These are phyloP conservation scores for Aspergillus glaucus DNA, from an alignment of 2,329 filamentous ascomycete genomes.

Conservation along the genomic window DNA sequence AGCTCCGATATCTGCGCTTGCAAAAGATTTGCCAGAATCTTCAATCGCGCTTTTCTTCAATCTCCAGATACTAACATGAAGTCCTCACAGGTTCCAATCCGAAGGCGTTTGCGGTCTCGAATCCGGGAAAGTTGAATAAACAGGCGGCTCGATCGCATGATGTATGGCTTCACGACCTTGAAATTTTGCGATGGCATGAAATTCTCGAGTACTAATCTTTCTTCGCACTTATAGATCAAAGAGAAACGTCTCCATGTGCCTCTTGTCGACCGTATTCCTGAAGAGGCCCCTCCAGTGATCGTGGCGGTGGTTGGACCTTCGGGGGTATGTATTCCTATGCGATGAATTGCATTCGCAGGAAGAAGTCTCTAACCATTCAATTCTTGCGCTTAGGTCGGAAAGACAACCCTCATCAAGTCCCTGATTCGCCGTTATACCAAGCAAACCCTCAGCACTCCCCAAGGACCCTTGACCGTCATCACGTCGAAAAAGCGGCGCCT, in stretches of 20 bases:
- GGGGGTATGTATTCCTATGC: slow-evolving; percentile 53
- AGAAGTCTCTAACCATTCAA: slow-evolving; percentile 1
- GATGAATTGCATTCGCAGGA: slow-evolving; percentile 2
- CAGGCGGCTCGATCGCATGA: slow-evolving; percentile 54
- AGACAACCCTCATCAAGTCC: slow-evolving; percentile 92
- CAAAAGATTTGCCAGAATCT: slow-evolving; percentile 5
- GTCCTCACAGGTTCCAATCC: slow-evolving; percentile 61
- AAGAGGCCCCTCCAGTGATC: slow-evolving; percentile 88
- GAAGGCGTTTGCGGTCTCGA: slow-evolving; percentile 81
- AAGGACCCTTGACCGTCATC: slow-evolving; percentile 89
- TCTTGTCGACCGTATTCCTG: slow-evolving; percentile 88
- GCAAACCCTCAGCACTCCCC: slow-evolving; percentile 82
- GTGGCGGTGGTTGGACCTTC: slow-evolving; percentile 93
- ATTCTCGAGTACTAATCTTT: slow-evolving; percentile 11
- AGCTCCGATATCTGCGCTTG: slow-evolving; percentile 5
- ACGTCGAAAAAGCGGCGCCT: slow-evolving; percentile 92
- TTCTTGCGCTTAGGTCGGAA: slow-evolving; percentile 52
- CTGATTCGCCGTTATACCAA: slow-evolving; percentile 92
- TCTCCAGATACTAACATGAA: slow-evolving; percentile 5
- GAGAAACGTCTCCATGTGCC: slow-evolving; percentile 96
- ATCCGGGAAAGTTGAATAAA: slow-evolving; percentile 72
- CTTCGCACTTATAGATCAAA: slow-evolving; percentile 59
- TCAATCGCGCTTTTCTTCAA: neutral
- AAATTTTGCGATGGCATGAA: neutral
- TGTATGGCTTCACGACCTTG: slow-evolving; percentile 31